phyloP scores from a whole-genome alignment of 495 filamentous ascomycete species.

The Xylaria venustula region DNA sequence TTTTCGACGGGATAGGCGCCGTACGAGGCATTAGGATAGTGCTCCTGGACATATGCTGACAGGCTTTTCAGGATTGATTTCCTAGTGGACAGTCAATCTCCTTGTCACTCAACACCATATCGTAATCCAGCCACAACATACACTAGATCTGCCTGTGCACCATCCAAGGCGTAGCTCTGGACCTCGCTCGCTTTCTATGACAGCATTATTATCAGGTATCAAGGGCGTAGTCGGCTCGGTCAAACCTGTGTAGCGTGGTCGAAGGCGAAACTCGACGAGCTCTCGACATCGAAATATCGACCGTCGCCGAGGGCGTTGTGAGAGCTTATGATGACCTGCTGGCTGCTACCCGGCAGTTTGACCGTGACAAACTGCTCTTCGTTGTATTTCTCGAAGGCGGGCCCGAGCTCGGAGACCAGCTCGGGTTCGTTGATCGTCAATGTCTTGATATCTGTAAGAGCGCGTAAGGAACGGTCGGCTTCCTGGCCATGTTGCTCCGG shows the following conservation, averaged over 20 bases:
- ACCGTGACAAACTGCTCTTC: slow-evolving; percentile 86
- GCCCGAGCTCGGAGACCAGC: slow-evolving; percentile 66
- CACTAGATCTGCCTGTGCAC: slow-evolving; percentile 76
- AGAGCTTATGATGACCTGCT: slow-evolving; percentile 83
- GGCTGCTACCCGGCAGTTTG: slow-evolving; percentile 82
- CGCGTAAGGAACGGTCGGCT: slow-evolving; percentile 9
- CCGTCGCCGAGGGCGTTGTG: slow-evolving; percentile 76
- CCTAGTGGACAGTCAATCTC: slow-evolving; percentile 36
- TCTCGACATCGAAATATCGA: slow-evolving; percentile 86
- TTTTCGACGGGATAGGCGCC: slow-evolving; percentile 78
- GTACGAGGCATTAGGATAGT: slow-evolving; percentile 79
- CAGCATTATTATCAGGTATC: slow-evolving; percentile 15
- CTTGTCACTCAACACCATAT: background rate
- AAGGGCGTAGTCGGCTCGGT: background rate
- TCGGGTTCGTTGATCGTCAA: slow-evolving; percentile 70
- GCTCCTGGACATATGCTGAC: slow-evolving; percentile 75
- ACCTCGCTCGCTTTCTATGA: slow-evolving; percentile 77
- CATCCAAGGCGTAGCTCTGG: slow-evolving; percentile 80
- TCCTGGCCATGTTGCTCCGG: background rate
- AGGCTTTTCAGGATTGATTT: slow-evolving; percentile 80
- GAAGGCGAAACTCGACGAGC: slow-evolving; percentile 78
- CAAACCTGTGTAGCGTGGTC: slow-evolving; percentile 78
- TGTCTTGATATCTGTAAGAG: slow-evolving; percentile 74
- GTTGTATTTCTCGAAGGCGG: slow-evolving; percentile 93
- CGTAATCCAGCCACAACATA: slow-evolving; percentile 40